Evolutionary conservation across 768 basidiomycete genomes (phyloP).

Genomic region (Goffeauzyma gilvescens): DNA sequence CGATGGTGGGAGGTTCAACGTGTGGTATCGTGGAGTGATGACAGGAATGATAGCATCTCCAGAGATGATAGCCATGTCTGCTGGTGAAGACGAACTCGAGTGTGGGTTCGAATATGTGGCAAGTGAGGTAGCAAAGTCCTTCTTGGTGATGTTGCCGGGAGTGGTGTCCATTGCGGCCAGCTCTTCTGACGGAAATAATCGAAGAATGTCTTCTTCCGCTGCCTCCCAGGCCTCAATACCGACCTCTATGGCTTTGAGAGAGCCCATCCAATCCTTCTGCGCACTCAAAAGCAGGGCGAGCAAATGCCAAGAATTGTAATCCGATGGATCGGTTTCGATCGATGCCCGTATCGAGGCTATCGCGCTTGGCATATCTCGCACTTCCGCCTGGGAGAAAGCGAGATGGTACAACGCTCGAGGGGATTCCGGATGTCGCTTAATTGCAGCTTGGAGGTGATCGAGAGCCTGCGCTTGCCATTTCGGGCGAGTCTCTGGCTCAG

Average conservation of each 20-base stretch:
- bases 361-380: constrained; percentile 49
- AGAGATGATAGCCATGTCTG: too few relatives aligned
- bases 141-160: background rate
- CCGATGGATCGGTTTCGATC: constrained; percentile 46
- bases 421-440: constrained; percentile 22
- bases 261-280: constrained; percentile 58
- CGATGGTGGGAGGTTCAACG: constrained; percentile 33
- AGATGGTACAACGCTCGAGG: constrained; percentile 50
- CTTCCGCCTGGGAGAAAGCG: constrained; percentile 54
- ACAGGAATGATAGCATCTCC: too few relatives aligned
- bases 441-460: constrained; percentile 34
- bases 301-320: constrained; percentile 72
- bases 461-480: constrained; percentile 43
- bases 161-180: background rate
- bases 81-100: too few relatives aligned
- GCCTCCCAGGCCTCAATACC: constrained; percentile 48
- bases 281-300: constrained; percentile 65
- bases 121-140: too few relatives aligned
- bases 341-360: constrained; percentile 49
- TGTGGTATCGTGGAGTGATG: too few relatives aligned
- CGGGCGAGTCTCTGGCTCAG: constrained; percentile 34
- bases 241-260: constrained; percentile 55
- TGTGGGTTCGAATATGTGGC: too few relatives aligned
- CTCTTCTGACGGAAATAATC: constrained; percentile 12
- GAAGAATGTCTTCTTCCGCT: constrained; percentile 33